Evolutionary conservation across 208 protist genomes (phyloP).

Genomic region (Acanthamoeba culbertsoni): DNA sequence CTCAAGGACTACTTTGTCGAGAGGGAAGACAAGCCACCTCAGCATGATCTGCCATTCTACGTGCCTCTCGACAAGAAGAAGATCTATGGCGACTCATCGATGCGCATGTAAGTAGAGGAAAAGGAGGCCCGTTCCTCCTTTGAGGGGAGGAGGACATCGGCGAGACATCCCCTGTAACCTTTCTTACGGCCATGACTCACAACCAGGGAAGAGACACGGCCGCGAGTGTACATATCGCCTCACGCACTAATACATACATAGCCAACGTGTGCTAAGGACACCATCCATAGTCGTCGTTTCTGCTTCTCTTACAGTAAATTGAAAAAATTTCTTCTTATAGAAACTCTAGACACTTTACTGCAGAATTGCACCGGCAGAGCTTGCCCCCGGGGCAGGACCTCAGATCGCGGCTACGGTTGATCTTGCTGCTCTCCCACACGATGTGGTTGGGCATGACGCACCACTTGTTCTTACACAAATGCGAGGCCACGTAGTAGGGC

Average conservation of each 20-base stretch:
- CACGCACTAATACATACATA: no score
- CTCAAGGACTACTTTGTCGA: slow-evolving; percentile 26
- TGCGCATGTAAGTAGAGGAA: slow-evolving; percentile 54
- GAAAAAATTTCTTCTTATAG: no score
- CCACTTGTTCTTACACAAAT: background rate
- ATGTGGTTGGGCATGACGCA: background rate
- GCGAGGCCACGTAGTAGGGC: background rate
- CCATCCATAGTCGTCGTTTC: no score
- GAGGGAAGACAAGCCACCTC: background rate
- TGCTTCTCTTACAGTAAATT: no score
- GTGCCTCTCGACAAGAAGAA: background rate
- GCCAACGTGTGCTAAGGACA: no score
- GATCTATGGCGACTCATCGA: background rate
- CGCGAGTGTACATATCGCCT: no score
- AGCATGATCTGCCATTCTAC: slow-evolving; percentile 15
- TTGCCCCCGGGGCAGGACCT: background rate
- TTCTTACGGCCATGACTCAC: no score
- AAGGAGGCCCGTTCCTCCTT: no score
- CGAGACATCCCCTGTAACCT: no score
- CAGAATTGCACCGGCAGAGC: background rate
- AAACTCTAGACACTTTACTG: background rate
- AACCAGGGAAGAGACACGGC: no score
- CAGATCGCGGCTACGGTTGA: background rate
- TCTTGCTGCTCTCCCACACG: background rate
- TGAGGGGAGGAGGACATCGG: no score